Base-by-base conservation (phyloP, 176 grass and related monocot genomes). In the Carex cristatella region DNA sequence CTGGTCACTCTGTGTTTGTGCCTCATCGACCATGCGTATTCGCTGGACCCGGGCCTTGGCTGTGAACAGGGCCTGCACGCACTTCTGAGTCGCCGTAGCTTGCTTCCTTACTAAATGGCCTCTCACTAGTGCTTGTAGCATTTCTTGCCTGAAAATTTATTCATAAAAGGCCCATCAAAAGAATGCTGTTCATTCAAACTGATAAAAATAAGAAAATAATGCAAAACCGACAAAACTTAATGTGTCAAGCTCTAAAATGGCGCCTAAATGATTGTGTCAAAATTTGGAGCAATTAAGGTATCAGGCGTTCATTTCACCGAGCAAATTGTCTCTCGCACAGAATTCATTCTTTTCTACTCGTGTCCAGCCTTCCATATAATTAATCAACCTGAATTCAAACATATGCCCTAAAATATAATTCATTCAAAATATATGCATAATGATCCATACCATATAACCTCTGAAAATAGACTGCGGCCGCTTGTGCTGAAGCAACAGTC, bases 81-180 rank as follows among this genome's bases (percentile, higher is more conserved):
- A 91, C 2, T 87, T 88, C 57, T 94, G 92, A 13, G 94, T 94
- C 15, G 87, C 83, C 9, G 70, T 88, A 5, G 94, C 90, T 79
- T 97, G 94, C 89, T 91, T 94, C 92, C 94, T 84, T 84, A 97
- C 94, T 15, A 94, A 82, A 60, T 93, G 90, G 0, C 92, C 92
- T 5, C 94, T 90, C 79, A 97, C 94, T 69, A 97, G 81, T 3
- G 94, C 92, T 27, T 97, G 94, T 77, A 94, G 94, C 94, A 56
- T 86, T 88, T 40, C 94, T 89, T 48, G 92, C 94, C 94, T 97
- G 40, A 23, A 72, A 49, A 37, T 69, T 35, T 46, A 65, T 86
- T 76, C 12, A 35, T 57, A 58, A 18, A 63, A 63, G n/a, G 30
- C 12, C 46, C 2, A 75, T 27, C 4, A 75, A 18, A 75, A 58